These are phyloP conservation scores for Mentha longifolia DNA, from an alignment of 257 asterid genomes.

Conservation along the genomic window DNA sequence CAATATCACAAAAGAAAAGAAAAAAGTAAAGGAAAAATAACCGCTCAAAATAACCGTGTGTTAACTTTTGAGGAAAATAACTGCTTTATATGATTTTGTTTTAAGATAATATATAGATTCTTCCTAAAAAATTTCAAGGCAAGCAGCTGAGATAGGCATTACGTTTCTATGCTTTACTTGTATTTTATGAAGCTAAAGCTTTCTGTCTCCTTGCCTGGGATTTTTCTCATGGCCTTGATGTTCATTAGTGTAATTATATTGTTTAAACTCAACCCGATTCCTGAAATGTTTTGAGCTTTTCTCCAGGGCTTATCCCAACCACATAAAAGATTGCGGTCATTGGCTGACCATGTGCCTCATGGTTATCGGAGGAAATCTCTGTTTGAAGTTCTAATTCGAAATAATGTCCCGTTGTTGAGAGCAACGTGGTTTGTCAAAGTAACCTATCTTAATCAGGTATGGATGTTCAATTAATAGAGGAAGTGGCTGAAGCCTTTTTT, in stretches of 20 bases:
- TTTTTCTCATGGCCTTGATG: slow-evolving; percentile 24
- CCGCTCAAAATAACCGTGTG: too few relatives aligned
- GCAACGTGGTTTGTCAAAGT: slow-evolving; percentile 99
- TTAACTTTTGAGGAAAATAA: too few relatives aligned
- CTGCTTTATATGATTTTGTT: too few relatives aligned
- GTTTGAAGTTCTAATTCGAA: slow-evolving; percentile 83
- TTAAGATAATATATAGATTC: too few relatives aligned
- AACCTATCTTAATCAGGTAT: slow-evolving; percentile 97
- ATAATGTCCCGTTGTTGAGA: slow-evolving; percentile 87
- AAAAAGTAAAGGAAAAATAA: too few relatives aligned
- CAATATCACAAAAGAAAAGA: too few relatives aligned
- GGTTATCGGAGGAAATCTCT: slow-evolving; percentile 82
- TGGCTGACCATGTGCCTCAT: slow-evolving; percentile 98
- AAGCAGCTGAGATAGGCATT: neutral
- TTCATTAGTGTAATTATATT: neutral
- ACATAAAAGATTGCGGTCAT: slow-evolving; percentile 81
- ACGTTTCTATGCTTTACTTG: slow-evolving; percentile 6
- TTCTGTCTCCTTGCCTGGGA: slow-evolving; percentile 15
- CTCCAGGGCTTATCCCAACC: slow-evolving; percentile 89
- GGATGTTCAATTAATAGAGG: slow-evolving; percentile 19
- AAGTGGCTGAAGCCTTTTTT: slow-evolving; percentile 2
- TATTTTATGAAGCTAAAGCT: slow-evolving; percentile 7
- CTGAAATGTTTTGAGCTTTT: slow-evolving; percentile 30
- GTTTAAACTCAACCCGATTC: slow-evolving; percentile 15
- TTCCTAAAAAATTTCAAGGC: neutral